phyloP scores from a whole-genome alignment of 2,329 filamentous ascomycete species.

The Aureobasidium sp. region DNA sequence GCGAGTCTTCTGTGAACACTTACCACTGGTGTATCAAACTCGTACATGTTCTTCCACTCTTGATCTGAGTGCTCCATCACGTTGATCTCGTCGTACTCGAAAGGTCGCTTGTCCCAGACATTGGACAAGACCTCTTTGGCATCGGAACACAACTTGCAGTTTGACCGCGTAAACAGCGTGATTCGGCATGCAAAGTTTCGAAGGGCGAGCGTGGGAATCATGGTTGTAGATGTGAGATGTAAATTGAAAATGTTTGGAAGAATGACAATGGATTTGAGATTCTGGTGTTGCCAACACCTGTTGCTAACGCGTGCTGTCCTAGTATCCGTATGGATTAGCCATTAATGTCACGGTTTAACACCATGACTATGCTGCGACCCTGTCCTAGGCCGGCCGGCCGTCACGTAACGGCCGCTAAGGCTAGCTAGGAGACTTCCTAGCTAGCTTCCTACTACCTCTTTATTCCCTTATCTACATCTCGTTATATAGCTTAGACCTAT shows the following conservation, averaged over 20 bases:
- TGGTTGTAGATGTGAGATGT: neutral
- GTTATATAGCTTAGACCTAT: too few relatives aligned
- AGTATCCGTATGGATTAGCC: too few relatives aligned
- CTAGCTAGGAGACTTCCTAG: too few relatives aligned
- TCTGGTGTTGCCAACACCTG: neutral
- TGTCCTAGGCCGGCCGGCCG: too few relatives aligned
- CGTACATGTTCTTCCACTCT: conserved; percentile 65
- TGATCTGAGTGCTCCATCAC: conserved; percentile 56
- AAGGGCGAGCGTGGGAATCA: conserved; percentile 20
- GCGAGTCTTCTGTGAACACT: conserved; percentile 17
- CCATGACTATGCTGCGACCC: too few relatives aligned
- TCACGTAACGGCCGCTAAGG: too few relatives aligned
- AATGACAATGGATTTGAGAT: neutral
- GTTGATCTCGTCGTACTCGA: conserved; percentile 61
- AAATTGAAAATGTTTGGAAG: neutral
- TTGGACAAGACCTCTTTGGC: conserved; percentile 60
- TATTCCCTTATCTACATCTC: too few relatives aligned
- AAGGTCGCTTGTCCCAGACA: conserved; percentile 59
- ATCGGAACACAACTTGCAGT: conserved; percentile 62
- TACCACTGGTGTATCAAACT: conserved; percentile 76
- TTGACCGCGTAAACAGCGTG: conserved; percentile 65
- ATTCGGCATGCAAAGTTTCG: conserved; percentile 43
- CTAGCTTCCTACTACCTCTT: too few relatives aligned
- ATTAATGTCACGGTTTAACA: too few relatives aligned
- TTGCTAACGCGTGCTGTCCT: neutral